Evolutionary conservation across 192 early-diverging fungal genomes (phyloP), one percentile per base, ranked within the genome.

Genomic region (Rhizoclosmatium sp.): DNA sequence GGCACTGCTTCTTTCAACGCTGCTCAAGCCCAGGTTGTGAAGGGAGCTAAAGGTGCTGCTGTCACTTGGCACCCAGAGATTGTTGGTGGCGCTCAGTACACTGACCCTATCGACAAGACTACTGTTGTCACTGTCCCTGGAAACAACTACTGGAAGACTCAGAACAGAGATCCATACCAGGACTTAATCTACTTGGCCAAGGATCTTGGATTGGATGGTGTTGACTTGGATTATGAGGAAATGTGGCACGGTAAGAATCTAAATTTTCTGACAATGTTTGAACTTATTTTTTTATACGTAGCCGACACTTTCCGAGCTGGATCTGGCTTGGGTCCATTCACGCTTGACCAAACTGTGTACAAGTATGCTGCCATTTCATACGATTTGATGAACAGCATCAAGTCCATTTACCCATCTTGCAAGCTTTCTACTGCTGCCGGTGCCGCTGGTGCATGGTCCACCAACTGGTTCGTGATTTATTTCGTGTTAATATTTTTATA

Each of bases 311-410:
- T 75, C 72, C 58, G 61, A 1, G 61, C 7, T 42, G 72, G 72
- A 16, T 46, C 23, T 14, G 41, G 23, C 41, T 7, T 47, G 14
- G 69, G 69, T 39, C 72, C 72, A n/a, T 77, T 68, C 51, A 68
- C 4, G 65, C 65, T 77, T 12, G 65, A 65, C 48, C 75, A 68
- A 48, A 77, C 75, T n/a, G 75, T 77, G 3, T 77, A 77, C 75
- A 77, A 77, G 65, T 77, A 77, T 47, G n/a, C 75, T 3, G 75
- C 75, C 2, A 77, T 77, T 39, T 47, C 47, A 10, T 2, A 40
- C 65, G 60, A 75, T 40, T 47, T 75, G 42, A 59, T 62, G 16
- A 75, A 45, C 39, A 45, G 10, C 23, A 64, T 75, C 60, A 41
- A 75, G 59, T 3, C 46, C 12, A 46, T 62, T 2, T 75, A 75